Base-by-base conservation (phyloP, 2,329 filamentous ascomycete genomes). In the Trichophyton verrucosum region DNA sequence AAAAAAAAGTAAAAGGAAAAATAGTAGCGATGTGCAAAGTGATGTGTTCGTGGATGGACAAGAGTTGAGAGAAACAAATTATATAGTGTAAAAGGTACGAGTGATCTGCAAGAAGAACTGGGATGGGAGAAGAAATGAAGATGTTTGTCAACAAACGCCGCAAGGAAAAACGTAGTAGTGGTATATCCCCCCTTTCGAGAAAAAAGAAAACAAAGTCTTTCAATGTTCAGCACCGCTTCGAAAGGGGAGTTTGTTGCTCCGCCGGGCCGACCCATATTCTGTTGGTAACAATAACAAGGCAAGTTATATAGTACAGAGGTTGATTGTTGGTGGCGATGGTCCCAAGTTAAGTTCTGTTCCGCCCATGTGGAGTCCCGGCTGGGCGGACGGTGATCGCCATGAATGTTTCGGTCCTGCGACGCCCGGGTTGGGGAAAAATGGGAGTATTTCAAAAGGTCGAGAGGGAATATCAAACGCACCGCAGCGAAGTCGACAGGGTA, bases 301-400 rank as follows among this genome's bases (percentile, higher is more conserved):
- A 40, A 57, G 55, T 57, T 57, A 57, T 57, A 57, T 57, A 57
- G 55, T 57, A 33, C 38, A 57, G 30, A 42, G 55, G 53, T 30
- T 57, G 24, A 57, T 44, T 36, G 13, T 57, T 42, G 17, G 30
- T 30, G 51, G 33, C 51, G 27, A 55, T 36, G 51, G n/a, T 36
- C 51, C 27, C 51, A 55, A 27, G 51, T 24, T 17, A 36, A 17
- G 51, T 51, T 22, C 22, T 8, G 46, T 20, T 17, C 46, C 22
- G 51, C 33, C 51, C 24, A 36, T 27, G n/a, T 30, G 4, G 27
- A 24, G 49, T n/a, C 3, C 27, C 15, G 51, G 27, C 24, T 13
- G 20, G 22, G 4, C 8, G 46, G 13, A 24, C 20, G 46, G 22
- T 51, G 46, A 24, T 55, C 51, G 51, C n/a, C 51, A 27, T 55